Evolutionary conservation across 805 yeast species (phyloP).

Genomic region (Lipomyces yamadae): DNA sequence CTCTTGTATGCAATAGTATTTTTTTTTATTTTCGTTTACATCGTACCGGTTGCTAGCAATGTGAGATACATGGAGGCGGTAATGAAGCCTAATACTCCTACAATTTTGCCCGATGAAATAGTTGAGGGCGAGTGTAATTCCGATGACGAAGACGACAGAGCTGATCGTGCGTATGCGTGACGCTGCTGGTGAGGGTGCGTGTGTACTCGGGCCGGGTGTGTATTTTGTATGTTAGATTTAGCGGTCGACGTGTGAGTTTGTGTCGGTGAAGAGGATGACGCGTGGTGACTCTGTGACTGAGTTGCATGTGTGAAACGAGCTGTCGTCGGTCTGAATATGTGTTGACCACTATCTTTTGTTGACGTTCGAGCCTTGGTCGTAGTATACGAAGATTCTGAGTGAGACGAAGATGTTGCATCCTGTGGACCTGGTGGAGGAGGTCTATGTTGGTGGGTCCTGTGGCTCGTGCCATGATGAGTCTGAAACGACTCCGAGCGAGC

Average conservation of each 20-base stretch:
- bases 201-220: not conserved
- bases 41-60: not conserved
- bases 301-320: not conserved
- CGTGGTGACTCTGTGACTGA: not conserved
- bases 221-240: not conserved
- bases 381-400: not conserved
- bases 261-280: not conserved
- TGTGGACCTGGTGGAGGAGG: not conserved
- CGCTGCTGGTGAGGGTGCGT: not conserved
- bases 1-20: too few relatives aligned
- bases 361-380: not conserved
- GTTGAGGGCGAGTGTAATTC: not conserved
- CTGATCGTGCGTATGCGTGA: not conserved
- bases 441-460: not conserved
- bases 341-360: not conserved
- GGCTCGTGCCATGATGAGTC: not conserved
- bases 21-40: not conserved
- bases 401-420: not conserved
- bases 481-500: not conserved
- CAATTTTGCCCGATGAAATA: not conserved
- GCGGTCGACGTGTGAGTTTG: not conserved
- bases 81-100: not conserved
- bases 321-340: not conserved
- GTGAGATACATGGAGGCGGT: not conserved
- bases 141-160: not conserved